Evolutionary conservation across 192 early-diverging fungal species (phyloP), one percentile per base, ranked within the genome.

Genomic region (Lobosporangium transversale): DNA sequence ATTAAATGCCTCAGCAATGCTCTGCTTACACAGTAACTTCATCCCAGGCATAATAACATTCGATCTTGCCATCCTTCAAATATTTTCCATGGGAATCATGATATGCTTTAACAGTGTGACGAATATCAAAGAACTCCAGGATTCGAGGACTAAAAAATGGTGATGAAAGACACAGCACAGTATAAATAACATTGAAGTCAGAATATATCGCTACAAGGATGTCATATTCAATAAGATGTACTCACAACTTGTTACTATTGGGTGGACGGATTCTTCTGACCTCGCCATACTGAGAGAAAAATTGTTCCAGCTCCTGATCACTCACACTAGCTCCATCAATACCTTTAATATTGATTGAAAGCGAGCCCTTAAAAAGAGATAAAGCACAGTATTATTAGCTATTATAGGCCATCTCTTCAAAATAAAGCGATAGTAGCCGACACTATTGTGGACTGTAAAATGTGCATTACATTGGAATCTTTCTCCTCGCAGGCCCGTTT

Each of bases 281-380:
- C 14, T 87, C 85, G n/a, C 85, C 85, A 48, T 64, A 87, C 23
- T 67, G 58, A 21, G 60, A 53, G 36, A 84, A 84, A 32, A 81
- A 81, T 1, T 49, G 24, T 32, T 51, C 54, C 17, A 87, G 35
- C 18, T 81, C 81, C 14, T 65, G 54, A 49, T 83, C 80, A 24
- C 55, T 63, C 17, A 84, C 27, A 27, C 6, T 17, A 2, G 55
- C 45, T n/a, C 65, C 56, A 1, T 65, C 65, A 10, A 58, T 52
- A n/a, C 68, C 81, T 60, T 78, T 83, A 5, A 87, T 30, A 3
- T 78, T 67, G 24, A 83, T 58, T 35, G 80, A 70, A 8, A 87
- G 44, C 48, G 85, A 81, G 14, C 83, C 86, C 86, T 87, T 53
- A 14, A 33, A 70, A 32, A 20, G 32, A 18, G 21, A 52, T 27